Conservation (phyloP, 768 basidiomycete genomes). For the Boletellus ananas region DNA sequence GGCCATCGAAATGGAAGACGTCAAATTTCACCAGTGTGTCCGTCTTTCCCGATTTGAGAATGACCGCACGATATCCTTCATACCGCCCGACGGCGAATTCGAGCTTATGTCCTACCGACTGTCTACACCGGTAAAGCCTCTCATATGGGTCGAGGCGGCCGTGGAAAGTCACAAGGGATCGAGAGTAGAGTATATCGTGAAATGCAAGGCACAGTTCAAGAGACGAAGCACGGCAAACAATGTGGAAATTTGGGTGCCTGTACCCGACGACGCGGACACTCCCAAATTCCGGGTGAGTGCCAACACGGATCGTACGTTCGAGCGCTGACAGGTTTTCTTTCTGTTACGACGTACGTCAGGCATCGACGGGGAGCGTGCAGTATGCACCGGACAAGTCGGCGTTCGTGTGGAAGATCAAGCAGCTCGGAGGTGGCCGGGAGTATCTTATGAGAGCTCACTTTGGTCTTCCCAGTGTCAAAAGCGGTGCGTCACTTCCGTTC, state of each 20-base stretch:
- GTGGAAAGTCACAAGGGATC: constrained; percentile 95
- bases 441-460: constrained; percentile 99
- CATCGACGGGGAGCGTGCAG: constrained; percentile 91
- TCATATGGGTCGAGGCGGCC: constrained; percentile 92
- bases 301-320: not conserved
- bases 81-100: constrained; percentile 98
- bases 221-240: constrained; percentile 95
- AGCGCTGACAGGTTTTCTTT: not conserved
- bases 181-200: constrained; percentile 93
- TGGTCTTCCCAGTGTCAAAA: constrained; percentile 89
- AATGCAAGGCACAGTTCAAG: constrained; percentile 97
- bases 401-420: constrained; percentile 99
- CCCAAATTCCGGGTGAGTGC: constrained; percentile 84
- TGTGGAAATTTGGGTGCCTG: constrained; percentile 98
- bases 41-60: constrained; percentile 96
- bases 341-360: constrained; percentile 42
- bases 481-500: constrained; percentile 50
- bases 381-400: constrained; percentile 98
- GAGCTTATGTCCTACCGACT: constrained; percentile 98
- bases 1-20: constrained; percentile 99
- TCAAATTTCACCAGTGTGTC: constrained; percentile 99
- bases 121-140: constrained; percentile 92
- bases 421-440: constrained; percentile 91
- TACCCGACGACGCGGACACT: constrained; percentile 97
- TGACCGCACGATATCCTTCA: constrained; percentile 98